Evolutionary conservation across 345 rosid species (phyloP).

Genomic region (Brassica incana): DNA sequence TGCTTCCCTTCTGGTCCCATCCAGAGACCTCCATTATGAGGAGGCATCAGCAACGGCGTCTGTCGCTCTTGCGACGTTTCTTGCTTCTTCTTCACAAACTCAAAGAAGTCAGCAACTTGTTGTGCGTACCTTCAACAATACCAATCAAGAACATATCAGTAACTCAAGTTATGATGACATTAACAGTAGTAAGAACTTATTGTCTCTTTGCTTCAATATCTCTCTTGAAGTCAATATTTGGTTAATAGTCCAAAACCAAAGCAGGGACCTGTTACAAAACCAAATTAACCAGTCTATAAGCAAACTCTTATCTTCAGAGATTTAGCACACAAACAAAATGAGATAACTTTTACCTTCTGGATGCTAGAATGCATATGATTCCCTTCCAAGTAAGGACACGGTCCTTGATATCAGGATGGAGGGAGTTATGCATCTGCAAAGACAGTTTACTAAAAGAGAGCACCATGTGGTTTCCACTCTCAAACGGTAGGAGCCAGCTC

Average conservation of each 20-base stretch:
- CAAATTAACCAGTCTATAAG: background rate
- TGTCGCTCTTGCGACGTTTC: constrained; percentile 44
- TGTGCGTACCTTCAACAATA: constrained; percentile 66
- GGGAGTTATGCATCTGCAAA: constrained; percentile 48
- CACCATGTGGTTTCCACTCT: constrained; percentile 80
- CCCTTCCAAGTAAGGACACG: constrained; percentile 86
- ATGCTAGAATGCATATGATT: constrained; percentile 95
- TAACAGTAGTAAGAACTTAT: constrained; percentile 48
- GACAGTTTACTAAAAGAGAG: constrained; percentile 66
- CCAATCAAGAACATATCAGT: constrained; percentile 9
- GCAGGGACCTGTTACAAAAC: constrained; percentile 80
- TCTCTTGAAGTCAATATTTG: constrained; percentile 83
- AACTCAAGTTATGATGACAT: background rate
- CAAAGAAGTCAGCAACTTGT: constrained; percentile 92
- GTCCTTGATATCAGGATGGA: constrained; percentile 86
- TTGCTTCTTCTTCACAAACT: constrained; percentile 82
- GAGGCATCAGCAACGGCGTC: constrained; percentile 52
- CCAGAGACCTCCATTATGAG: constrained; percentile 64
- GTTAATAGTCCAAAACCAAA: constrained; percentile 91
- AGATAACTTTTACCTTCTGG: constrained; percentile 61
- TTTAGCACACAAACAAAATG: background rate
- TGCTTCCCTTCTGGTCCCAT: constrained; percentile 59
- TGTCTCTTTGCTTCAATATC: constrained; percentile 81
- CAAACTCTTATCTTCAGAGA: background rate
- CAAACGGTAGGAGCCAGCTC: constrained; percentile 67